Evolutionary conservation across 495 filamentous ascomycete genomes (phyloP), one percentile per base, ranked within the genome.

Genomic region (Halenospora varia): DNA sequence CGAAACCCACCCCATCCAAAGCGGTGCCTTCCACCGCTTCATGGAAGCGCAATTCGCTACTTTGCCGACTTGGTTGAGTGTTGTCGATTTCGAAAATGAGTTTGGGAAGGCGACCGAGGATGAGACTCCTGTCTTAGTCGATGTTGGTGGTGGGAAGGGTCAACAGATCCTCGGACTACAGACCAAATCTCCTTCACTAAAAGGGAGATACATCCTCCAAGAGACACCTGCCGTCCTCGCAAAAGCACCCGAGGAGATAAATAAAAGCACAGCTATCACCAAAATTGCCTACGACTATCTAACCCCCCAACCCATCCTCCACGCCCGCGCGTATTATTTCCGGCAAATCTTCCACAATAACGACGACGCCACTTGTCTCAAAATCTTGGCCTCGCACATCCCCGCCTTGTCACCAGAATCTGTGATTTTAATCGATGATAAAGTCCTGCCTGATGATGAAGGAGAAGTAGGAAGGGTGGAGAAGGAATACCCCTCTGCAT

Each of bases 341-440:
- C 74, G 75, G 11, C 64, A 69, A 18, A 64, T 81, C 19, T 53
- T 82, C 8, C 77, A 80, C 55, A 71, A 80, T 62, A 74, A 65
- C 61, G 58, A 71, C 0, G 70, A 77, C 47, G 68, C 70, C 19
- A 68, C 72, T 39, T 71, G 68, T 25, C 24, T 68, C 3, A 57
- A 60, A 19, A 75, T 80, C 22, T 60, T 82, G 13, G 56, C 63
- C 41, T 59, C 69, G 15, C 47, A 71, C 24, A 65, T 61, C n/a
- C 53, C 48, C 15, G 68, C 72, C 15, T 68, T 77, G 70, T 64
- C 54, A 0, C 9, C 52, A 8, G 66, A 72, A 11, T 77, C 75
- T 2, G 49, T 62, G 11, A 58, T 80, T 11, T 55, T 80, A 18
- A 62, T 79, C 41, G 73, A 76, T 45, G 77, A 80, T 29, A 73